Evolutionary conservation across 2,329 filamentous ascomycete species (phyloP).

Genomic region (Zasmidium citrigriseum): DNA sequence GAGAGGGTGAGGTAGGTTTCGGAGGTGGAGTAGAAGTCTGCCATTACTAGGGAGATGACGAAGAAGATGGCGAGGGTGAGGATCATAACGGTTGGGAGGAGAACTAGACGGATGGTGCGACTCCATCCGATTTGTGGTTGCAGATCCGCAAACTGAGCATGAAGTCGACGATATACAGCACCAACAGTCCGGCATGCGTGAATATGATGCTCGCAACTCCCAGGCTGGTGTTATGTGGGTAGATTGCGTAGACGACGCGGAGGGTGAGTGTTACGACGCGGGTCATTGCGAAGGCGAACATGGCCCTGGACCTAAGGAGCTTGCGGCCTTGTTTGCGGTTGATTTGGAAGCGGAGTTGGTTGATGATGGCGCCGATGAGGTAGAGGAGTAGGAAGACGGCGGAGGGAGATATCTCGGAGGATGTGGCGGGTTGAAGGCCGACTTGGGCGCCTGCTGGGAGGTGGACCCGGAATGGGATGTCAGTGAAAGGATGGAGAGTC

Average conservation of each 20-base stretch:
- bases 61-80: constrained; percentile 17
- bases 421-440: constrained; percentile 36
- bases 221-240: not conserved
- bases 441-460: too few species aligned
- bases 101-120: not conserved
- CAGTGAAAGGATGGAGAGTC: too few species aligned
- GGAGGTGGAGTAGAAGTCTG: constrained; percentile 16
- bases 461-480: too few species aligned
- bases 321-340: constrained; percentile 30
- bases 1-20: not conserved
- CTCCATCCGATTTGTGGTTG: constrained; percentile 11
- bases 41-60: constrained; percentile 18
- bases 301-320: not conserved
- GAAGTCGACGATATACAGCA: constrained; percentile 20
- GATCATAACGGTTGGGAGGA: constrained; percentile 2
- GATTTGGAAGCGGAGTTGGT: constrained; percentile 42
- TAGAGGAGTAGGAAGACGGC: constrained; percentile 41
- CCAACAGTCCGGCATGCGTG: constrained; percentile 3
- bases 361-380: constrained; percentile 36
- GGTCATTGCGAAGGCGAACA: constrained; percentile 42
- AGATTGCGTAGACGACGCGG: constrained; percentile 15
- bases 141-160: constrained; percentile 15
- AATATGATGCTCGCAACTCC: not conserved
- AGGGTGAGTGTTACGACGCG: constrained; percentile 39
- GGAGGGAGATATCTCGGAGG: constrained; percentile 40